phyloP scores from a whole-genome alignment of 345 rosid genomes.

The Eucalyptus pauciflora region DNA sequence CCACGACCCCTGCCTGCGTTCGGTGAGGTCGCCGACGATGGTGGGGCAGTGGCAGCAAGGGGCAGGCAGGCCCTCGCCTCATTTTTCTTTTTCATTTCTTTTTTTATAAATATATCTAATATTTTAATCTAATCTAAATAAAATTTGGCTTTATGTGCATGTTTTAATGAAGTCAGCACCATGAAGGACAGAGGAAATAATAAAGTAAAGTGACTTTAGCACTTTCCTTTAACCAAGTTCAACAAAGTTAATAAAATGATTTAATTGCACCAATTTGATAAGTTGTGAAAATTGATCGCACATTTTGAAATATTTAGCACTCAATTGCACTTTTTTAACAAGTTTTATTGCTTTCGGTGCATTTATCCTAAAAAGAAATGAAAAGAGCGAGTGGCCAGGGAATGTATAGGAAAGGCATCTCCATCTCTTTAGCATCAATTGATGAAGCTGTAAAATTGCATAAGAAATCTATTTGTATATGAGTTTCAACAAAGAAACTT shows the following conservation, averaged over 20 bases:
- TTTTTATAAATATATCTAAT: too few relatives aligned
- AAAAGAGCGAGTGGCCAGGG: background rate
- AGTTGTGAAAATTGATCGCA: fast-evolving
- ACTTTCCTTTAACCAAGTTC: background rate
- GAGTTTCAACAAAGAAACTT: background rate
- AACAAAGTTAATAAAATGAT: background rate
- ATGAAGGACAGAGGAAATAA: background rate
- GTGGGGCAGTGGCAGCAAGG: background rate
- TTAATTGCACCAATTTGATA: too few relatives aligned
- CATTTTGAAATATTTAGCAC: too few relatives aligned
- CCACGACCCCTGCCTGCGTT: background rate
- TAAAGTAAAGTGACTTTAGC: too few relatives aligned
- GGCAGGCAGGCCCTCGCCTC: background rate
- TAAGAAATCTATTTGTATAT: background rate
- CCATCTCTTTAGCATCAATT: background rate
- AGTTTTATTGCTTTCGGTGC: too few relatives aligned
- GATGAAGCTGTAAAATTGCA: background rate
- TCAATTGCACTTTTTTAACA: too few relatives aligned
- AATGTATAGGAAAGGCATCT: background rate
- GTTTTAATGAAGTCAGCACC: background rate
- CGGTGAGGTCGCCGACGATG: background rate
- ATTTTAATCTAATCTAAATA: too few relatives aligned
- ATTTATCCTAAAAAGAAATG: too few relatives aligned
- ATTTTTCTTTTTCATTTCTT: background rate
- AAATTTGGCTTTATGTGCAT: background rate